Evolutionary conservation across 441 rosid species (phyloP).

Genomic region (Gossypium trilobum): DNA sequence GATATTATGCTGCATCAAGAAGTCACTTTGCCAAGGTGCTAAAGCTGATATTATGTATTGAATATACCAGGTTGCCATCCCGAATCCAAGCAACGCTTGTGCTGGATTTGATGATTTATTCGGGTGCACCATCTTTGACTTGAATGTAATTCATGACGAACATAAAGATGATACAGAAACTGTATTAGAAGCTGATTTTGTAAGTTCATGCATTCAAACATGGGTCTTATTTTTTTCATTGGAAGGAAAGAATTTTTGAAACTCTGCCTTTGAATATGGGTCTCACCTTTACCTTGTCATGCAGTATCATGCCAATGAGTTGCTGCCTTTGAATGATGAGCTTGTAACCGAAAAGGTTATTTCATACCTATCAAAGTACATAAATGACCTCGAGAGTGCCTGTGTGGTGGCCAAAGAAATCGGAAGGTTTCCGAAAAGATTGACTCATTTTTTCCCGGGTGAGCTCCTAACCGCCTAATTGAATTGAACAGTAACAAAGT

Average conservation of each 20-base stretch:
- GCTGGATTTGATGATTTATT: constrained; percentile 39
- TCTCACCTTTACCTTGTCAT: background rate
- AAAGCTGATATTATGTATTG: background rate
- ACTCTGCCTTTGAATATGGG: background rate
- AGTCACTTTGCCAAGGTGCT: background rate
- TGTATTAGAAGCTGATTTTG: constrained; percentile 41
- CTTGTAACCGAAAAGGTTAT: constrained; percentile 27
- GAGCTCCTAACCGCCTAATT: background rate
- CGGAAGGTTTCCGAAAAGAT: constrained; percentile 34
- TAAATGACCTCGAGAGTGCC: constrained; percentile 33
- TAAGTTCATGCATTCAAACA: constrained; percentile 22
- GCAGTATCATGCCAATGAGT: constrained; percentile 48
- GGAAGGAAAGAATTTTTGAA: background rate
- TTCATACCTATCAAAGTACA: constrained; percentile 33
- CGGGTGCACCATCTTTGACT: constrained; percentile 50
- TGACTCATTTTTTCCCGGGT: constrained; percentile 61
- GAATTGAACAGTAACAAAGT: background rate
- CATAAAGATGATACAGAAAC: constrained; percentile 33
- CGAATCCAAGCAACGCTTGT: constrained; percentile 40
- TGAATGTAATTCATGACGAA: constrained; percentile 39
- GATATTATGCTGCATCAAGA: background rate
- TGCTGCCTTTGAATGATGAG: constrained; percentile 38
- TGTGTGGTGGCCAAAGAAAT: constrained; percentile 32
- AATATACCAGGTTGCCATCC: constrained; percentile 33
- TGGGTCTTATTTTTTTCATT: background rate